Evolutionary conservation across 2,329 filamentous ascomycete species (phyloP).

Genomic region (Botrytis squamosa): DNA sequence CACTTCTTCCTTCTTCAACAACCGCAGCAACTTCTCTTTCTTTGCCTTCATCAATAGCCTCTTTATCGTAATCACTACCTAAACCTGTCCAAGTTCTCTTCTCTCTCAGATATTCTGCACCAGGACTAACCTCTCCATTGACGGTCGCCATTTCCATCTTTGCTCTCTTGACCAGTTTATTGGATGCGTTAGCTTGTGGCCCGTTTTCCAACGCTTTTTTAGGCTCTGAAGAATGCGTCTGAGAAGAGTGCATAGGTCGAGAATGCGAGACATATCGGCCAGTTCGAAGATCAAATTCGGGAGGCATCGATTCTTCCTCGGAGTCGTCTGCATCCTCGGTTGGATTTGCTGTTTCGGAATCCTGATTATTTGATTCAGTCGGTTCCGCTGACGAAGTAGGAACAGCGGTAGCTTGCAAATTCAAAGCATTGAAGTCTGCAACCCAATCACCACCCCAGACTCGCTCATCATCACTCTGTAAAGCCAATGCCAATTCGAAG

Average conservation of each 20-base stretch:
- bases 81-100: constrained; percentile 89
- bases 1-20: constrained; percentile 82
- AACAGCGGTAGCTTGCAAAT: not conserved
- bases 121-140: constrained; percentile 85
- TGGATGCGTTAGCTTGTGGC: constrained; percentile 37
- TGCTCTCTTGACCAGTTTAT: constrained; percentile 60
- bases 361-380: constrained; percentile 30
- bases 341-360: constrained; percentile 23
- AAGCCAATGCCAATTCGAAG: constrained; percentile 80
- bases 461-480: constrained; percentile 71
- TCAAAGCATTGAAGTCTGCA: constrained; percentile 74
- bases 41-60: constrained; percentile 52
- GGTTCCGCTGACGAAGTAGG: constrained; percentile 38
- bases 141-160: constrained; percentile 76
- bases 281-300: constrained; percentile 89
- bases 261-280: constrained; percentile 78
- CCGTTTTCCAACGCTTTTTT: constrained; percentile 33
- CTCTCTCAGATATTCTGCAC: constrained; percentile 79
- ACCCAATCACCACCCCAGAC: constrained; percentile 89
- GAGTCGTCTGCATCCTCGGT: constrained; percentile 37
- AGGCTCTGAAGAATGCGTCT: constrained; percentile 4
- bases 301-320: constrained; percentile 73
- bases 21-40: constrained; percentile 50
- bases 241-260: constrained; percentile 61
- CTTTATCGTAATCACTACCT: constrained; percentile 77